These are phyloP conservation scores for Fagus sylvatica DNA, from an alignment of 306 rosid genomes.

Conservation along the genomic window DNA sequence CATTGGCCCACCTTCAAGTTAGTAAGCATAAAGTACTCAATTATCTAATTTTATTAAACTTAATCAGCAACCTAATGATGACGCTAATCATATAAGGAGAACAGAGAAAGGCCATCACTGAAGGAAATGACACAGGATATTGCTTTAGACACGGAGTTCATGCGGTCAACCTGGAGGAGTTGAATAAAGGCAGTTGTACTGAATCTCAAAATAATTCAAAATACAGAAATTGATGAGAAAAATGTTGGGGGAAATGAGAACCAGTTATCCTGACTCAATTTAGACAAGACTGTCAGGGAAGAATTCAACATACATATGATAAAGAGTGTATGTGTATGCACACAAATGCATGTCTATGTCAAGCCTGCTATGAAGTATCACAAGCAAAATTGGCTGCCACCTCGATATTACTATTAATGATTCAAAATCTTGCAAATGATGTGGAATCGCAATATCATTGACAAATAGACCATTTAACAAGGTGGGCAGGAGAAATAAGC, in stretches of 20 bases:
- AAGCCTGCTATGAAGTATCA: background rate
- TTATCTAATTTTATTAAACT: background rate
- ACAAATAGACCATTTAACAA: background rate
- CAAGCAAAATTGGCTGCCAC: background rate
- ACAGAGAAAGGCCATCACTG: background rate
- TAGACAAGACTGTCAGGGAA: background rate
- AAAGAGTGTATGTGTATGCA: background rate
- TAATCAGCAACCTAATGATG: background rate
- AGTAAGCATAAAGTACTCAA: conserved; percentile 1
- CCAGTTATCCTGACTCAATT: background rate
- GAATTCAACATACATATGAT: background rate
- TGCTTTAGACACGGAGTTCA: background rate
- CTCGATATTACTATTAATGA: background rate
- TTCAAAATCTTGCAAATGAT: background rate
- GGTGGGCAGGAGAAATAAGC: background rate
- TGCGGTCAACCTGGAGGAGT: background rate
- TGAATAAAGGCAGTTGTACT: background rate
- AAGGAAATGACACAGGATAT: background rate
- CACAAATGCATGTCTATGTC: background rate
- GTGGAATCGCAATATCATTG: background rate
- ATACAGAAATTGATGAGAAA: background rate
- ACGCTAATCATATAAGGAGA: conserved; percentile 2
- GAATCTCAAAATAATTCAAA: background rate
- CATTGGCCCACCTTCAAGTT: background rate
- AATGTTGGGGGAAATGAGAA: background rate